phyloP scores from a whole-genome alignment of 441 rosid genomes.

The Lagerstroemia fauriei region DNA sequence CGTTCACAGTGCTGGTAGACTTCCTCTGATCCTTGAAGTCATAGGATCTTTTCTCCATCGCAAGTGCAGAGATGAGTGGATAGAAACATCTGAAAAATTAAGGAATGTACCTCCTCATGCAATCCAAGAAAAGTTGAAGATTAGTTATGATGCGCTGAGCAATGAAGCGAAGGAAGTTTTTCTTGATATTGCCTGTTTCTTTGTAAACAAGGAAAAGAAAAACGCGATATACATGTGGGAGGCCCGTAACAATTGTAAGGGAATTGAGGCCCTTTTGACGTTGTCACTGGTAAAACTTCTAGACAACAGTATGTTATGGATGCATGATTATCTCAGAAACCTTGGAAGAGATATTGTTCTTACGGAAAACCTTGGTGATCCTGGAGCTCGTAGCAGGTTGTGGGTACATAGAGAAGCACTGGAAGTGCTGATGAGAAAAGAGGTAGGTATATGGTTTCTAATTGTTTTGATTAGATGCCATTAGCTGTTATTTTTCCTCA shows the following conservation, averaged over 20 bases:
- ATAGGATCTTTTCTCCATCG: conserved; percentile 14
- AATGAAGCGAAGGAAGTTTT: neutral
- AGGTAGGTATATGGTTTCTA: neutral
- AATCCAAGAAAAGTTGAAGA: neutral
- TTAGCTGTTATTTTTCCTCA: neutral
- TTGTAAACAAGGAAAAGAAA: neutral
- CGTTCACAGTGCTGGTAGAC: neutral
- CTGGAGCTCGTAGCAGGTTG: neutral
- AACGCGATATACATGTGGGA: conserved; percentile 1
- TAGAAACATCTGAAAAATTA: neutral
- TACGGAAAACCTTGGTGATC: neutral
- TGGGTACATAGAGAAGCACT: neutral
- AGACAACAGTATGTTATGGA: neutral
- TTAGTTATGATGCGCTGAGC: neutral
- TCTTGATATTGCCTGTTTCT: conserved; percentile 18
- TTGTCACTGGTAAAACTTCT: neutral
- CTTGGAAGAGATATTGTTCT: neutral
- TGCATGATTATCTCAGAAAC: conserved; percentile 4
- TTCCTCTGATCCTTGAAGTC: conserved; percentile 19
- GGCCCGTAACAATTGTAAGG: neutral
- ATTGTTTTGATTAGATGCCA: neutral
- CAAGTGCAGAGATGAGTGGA: neutral
- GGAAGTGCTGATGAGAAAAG: neutral
- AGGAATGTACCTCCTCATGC: neutral
- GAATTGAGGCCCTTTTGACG: neutral